Evolutionary conservation across 1,284 basidiomycete genomes (phyloP).

Genomic region (Ustilago hordei): DNA sequence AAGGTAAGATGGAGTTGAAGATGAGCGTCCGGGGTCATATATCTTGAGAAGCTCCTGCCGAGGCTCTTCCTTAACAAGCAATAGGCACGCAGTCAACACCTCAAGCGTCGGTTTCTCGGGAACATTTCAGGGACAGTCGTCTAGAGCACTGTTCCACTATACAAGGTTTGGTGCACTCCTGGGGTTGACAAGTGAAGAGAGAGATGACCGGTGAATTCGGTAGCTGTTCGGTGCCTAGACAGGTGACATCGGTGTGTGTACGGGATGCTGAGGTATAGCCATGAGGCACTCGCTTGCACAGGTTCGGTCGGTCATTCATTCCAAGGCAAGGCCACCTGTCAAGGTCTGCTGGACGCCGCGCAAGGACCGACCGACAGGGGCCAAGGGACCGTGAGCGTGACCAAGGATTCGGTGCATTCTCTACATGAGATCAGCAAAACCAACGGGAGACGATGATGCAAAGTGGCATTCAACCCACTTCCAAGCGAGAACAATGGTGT

Average conservation of each 20-base stretch:
- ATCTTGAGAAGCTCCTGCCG: slow-evolving; percentile 8
- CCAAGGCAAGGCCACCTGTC: slow-evolving; percentile 8
- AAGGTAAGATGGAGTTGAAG: background rate
- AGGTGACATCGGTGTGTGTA: slow-evolving; percentile 15
- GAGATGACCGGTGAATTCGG: slow-evolving; percentile 34
- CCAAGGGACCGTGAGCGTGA: background rate
- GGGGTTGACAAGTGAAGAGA: background rate
- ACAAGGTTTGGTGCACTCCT: slow-evolving; percentile 13
- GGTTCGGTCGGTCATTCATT: slow-evolving; percentile 5
- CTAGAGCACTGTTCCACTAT: background rate
- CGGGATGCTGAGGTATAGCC: slow-evolving; percentile 15
- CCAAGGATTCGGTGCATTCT: slow-evolving; percentile 2
- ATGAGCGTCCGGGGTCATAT: slow-evolving; percentile 11
- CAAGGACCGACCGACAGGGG: slow-evolving; percentile 29
- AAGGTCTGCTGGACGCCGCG: slow-evolving; percentile 15
- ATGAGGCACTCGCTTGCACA: background rate
- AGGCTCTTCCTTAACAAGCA: background rate
- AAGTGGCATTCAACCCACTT: background rate
- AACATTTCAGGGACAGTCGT: background rate
- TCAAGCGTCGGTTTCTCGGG: background rate
- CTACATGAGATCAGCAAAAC: background rate
- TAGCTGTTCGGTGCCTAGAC: slow-evolving; percentile 16
- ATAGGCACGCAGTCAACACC: background rate
- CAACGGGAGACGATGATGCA: slow-evolving; percentile 5
- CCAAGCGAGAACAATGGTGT: background rate